Conservation (phyloP, 768 basidiomycete species). For the Tulasnella sp. region DNA sequence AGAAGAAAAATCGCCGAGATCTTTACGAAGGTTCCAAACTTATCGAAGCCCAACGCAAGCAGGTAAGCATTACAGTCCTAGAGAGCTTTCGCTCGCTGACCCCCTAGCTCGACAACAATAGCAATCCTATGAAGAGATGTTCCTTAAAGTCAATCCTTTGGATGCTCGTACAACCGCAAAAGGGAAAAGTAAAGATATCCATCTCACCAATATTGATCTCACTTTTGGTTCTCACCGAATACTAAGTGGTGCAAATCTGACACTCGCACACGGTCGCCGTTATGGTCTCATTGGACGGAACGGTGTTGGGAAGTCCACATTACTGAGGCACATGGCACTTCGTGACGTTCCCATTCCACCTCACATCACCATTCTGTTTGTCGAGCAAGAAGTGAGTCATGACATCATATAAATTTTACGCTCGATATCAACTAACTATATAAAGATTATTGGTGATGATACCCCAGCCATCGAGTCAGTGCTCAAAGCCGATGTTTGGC, state of each 20-base stretch:
- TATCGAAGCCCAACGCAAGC: slow-evolving; percentile 81
- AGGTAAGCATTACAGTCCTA: slow-evolving; percentile 32
- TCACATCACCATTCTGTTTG: slow-evolving; percentile 94
- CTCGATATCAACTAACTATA: not conserved
- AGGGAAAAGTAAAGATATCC: slow-evolving; percentile 96
- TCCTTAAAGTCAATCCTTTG: slow-evolving; percentile 97
- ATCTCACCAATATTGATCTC: slow-evolving; percentile 89
- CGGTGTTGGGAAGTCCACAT: slow-evolving; percentile 75
- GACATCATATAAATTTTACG: not conserved
- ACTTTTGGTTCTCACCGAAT: slow-evolving; percentile 93
- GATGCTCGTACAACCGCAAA: slow-evolving; percentile 64
- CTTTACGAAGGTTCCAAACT: slow-evolving; percentile 95
- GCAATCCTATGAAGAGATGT: slow-evolving; percentile 98
- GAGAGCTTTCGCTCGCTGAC: not conserved
- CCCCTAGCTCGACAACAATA: slow-evolving; percentile 24
- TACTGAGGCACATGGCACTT: slow-evolving; percentile 87
- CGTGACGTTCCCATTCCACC: slow-evolving; percentile 87
- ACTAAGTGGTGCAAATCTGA: slow-evolving; percentile 73
- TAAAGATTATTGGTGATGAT: slow-evolving; percentile 82
- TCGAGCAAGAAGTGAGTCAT: slow-evolving; percentile 79
- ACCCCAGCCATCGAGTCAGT: slow-evolving; percentile 87
- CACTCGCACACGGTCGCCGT: slow-evolving; percentile 75
- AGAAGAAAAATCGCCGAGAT: slow-evolving; percentile 82
- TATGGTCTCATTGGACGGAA: slow-evolving; percentile 89
- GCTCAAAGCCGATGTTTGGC: slow-evolving; percentile 99